Evolutionary conservation across 257 asterid species (phyloP).

Genomic region (Solanum corneliomulleri): DNA sequence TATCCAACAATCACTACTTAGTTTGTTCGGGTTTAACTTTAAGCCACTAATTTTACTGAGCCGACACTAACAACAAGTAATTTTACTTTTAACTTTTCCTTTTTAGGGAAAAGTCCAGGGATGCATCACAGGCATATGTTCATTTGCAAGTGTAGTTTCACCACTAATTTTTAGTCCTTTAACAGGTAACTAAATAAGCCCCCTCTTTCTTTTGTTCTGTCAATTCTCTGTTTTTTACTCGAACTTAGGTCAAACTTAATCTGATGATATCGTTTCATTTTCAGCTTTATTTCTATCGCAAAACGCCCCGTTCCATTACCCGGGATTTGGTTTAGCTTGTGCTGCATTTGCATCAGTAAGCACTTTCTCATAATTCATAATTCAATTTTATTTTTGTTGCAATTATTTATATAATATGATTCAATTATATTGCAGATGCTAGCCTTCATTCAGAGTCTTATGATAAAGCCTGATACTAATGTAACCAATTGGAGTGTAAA

Average conservation of each 20-base stretch:
- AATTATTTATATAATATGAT: background rate
- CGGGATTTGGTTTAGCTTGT: slow-evolving; percentile 84
- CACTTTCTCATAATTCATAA: background rate
- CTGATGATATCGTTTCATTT: background rate
- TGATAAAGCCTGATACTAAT: slow-evolving; percentile 30
- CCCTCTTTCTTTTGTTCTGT: background rate
- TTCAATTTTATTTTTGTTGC: background rate
- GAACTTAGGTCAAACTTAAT: background rate
- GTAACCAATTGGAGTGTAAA: slow-evolving; percentile 12
- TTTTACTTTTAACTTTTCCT: background rate
- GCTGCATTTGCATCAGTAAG: slow-evolving; percentile 69
- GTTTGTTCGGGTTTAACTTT: background rate
- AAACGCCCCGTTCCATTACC: slow-evolving; percentile 70
- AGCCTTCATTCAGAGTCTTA: slow-evolving; percentile 57
- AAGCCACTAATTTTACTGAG: background rate
- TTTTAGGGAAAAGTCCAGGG: slow-evolving; percentile 89
- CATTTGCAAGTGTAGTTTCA: slow-evolving; percentile 59
- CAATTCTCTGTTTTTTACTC: background rate
- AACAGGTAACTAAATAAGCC: slow-evolving; percentile 31
- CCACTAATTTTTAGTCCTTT: slow-evolving; percentile 84
- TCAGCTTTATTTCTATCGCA: slow-evolving; percentile 72
- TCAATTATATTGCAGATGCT: slow-evolving; percentile 42
- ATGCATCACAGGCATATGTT: slow-evolving; percentile 70
- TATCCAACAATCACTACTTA: background rate
- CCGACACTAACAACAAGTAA: background rate